Conservation (phyloP, 148 eudicot genomes). For the Camellia japonica region DNA sequence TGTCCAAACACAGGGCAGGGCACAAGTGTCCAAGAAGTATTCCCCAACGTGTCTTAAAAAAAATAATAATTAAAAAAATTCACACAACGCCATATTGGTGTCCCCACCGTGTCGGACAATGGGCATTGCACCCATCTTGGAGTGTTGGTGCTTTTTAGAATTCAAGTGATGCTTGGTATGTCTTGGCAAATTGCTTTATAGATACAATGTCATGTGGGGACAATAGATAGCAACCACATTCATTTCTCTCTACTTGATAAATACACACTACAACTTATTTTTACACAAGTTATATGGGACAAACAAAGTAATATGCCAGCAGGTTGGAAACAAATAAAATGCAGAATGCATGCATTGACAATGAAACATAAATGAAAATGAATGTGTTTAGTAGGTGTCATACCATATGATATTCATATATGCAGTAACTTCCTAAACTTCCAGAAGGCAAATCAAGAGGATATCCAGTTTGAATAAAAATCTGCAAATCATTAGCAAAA, state of each 20-base stretch:
- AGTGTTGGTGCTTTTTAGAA: background rate
- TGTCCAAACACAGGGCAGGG: too few species aligned
- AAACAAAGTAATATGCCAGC: background rate
- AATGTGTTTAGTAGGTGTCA: background rate
- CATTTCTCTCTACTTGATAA: background rate
- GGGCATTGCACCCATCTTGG: too few species aligned
- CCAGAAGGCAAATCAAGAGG: conserved; percentile 98
- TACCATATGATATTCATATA: conserved; percentile 98
- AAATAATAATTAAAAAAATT: too few species aligned
- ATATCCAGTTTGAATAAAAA: conserved; percentile 97
- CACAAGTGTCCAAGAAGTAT: too few species aligned
- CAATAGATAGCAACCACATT: background rate
- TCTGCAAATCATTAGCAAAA: conserved; percentile 46
- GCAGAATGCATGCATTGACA: background rate
- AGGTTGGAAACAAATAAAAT: conserved; percentile 2
- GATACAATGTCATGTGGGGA: background rate
- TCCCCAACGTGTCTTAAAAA: too few species aligned
- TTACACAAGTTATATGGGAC: background rate
- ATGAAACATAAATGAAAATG: background rate
- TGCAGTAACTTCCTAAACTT: conserved; percentile 97
- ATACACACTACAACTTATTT: background rate
- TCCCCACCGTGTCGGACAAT: too few species aligned
- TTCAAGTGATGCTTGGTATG: background rate
- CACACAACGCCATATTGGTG: too few species aligned
- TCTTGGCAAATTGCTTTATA: background rate